Evolutionary conservation across 495 filamentous ascomycete genomes (phyloP).

Genomic region (Tetracladium setigerum): DNA sequence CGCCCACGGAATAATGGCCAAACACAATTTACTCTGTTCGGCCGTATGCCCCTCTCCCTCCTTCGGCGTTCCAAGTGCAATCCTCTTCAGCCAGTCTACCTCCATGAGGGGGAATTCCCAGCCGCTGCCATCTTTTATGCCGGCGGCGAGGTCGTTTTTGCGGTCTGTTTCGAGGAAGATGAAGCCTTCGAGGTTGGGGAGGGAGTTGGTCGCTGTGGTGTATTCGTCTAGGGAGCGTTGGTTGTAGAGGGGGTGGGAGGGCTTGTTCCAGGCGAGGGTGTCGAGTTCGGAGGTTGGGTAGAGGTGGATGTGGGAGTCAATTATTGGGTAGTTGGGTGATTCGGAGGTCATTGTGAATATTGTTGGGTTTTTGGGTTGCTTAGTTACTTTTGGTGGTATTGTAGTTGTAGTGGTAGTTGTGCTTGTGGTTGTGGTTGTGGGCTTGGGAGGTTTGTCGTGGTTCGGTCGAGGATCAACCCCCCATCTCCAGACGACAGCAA

Average conservation of each 20-base stretch:
- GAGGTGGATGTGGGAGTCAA: slow-evolving; percentile 88
- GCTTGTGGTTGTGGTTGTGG: too few species aligned
- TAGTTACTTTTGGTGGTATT: too few species aligned
- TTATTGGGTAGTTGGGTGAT: slow-evolving; percentile 14
- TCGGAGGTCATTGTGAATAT: background rate
- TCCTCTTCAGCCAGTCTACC: slow-evolving; percentile 55
- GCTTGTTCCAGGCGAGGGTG: slow-evolving; percentile 56
- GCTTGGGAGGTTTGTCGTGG: too few species aligned
- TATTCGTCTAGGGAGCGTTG: slow-evolving; percentile 61
- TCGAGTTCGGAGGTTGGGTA: slow-evolving; percentile 57
- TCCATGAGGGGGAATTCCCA: slow-evolving; percentile 62
- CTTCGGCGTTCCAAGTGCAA: slow-evolving; percentile 49
- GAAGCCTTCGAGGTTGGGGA: slow-evolving; percentile 48
- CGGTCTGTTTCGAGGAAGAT: slow-evolving; percentile 80
- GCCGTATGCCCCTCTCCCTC: slow-evolving; percentile 50
- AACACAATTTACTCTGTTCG: slow-evolving; percentile 43
- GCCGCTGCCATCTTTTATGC: slow-evolving; percentile 31
- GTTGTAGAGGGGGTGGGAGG: slow-evolving; percentile 45
- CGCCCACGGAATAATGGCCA: slow-evolving; percentile 75
- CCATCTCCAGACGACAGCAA: too few species aligned
- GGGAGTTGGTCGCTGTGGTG: slow-evolving; percentile 15
- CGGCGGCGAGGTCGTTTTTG: slow-evolving; percentile 45
- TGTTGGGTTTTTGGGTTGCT: too few species aligned
- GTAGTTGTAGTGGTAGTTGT: too few species aligned
- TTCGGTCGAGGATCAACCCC: too few species aligned